Percentiles rank a stretch among this genome's conserved stretches.
These are phyloP conservation scores for Yamadazyma diddensiae DNA, from an alignment of 1,139 yeast genomes.

Conservation along the genomic window DNA sequence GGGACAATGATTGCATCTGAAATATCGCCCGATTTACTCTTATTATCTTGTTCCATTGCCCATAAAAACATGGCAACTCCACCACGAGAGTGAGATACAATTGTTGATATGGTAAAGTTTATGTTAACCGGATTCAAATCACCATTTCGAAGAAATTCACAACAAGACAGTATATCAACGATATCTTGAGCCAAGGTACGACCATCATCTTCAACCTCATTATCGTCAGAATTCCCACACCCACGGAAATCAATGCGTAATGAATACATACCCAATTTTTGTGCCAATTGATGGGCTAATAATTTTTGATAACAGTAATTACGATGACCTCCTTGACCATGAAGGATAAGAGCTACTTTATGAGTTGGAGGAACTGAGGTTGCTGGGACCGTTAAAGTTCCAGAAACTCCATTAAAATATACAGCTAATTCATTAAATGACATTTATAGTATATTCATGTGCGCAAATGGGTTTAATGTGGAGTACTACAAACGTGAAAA, in stretches of 20 bases:
- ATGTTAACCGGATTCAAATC: slow-evolving; percentile 35
- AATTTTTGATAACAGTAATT: slow-evolving; percentile 70
- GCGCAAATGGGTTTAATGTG: slow-evolving; percentile 5
- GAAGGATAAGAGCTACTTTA: slow-evolving; percentile 45
- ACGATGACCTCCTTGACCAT: slow-evolving; percentile 85
- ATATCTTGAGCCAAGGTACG: slow-evolving; percentile 62
- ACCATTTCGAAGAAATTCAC: slow-evolving; percentile 40
- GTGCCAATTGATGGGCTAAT: slow-evolving; percentile 61
- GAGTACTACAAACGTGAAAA: not conserved
- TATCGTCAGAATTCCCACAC: slow-evolving; percentile 73
- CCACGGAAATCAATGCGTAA: slow-evolving; percentile 83
- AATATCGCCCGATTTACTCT: slow-evolving; percentile 24
- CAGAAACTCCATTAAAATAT: slow-evolving; percentile 33
- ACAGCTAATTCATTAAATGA: slow-evolving; percentile 36
- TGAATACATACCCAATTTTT: slow-evolving; percentile 56
- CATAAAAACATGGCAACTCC: slow-evolving; percentile 74
- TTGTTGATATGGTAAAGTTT: slow-evolving; percentile 47
- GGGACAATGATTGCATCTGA: slow-evolving; percentile 47
- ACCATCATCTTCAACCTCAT: slow-evolving; percentile 41
- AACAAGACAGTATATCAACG: slow-evolving; percentile 60
- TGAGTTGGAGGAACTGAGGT: slow-evolving; percentile 36
- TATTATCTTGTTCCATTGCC: slow-evolving; percentile 47
- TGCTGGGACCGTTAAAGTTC: slow-evolving; percentile 39
- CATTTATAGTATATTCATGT: too few species aligned
- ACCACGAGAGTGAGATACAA: slow-evolving; percentile 81